phyloP scores from a whole-genome alignment of 2,329 filamentous ascomycete genomes.

The Blastomyces parvus region DNA sequence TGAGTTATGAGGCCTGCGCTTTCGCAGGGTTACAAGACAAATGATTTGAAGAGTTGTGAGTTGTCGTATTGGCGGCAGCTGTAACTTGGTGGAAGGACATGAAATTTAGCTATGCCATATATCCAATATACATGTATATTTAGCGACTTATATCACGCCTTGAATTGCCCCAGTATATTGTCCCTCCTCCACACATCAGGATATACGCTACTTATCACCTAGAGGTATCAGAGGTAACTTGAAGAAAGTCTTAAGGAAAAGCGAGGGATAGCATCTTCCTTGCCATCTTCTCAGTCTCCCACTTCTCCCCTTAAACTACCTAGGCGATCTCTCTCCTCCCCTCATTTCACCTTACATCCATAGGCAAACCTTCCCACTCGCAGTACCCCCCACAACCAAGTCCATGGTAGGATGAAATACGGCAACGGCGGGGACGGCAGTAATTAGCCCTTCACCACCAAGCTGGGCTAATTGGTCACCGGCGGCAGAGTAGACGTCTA shows the following conservation, averaged over 20 bases:
- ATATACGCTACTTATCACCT: not conserved
- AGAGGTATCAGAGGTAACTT: not conserved
- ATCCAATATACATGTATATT: not conserved
- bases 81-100: not conserved
- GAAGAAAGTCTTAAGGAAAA: not conserved
- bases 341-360: conserved; percentile 57
- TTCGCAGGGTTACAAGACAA: not conserved
- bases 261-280: not conserved
- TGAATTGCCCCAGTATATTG: not conserved
- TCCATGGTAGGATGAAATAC: conserved; percentile 79
- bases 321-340: not conserved
- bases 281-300: not conserved
- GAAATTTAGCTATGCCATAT: not conserved
- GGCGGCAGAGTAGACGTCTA: conserved; percentile 74
- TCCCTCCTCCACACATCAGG: not conserved
- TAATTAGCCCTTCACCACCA: conserved; percentile 71
- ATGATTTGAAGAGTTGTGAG: no score
- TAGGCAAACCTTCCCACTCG: conserved; percentile 82
- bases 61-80: no score
- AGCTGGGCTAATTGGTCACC: conserved; percentile 85
- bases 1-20: not conserved
- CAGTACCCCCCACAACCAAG: conserved; percentile 88
- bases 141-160: not conserved
- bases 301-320: not conserved
- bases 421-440: conserved; percentile 84